Evolutionary conservation across 306 rosid genomes (phyloP).

Genomic region (Cyamopsis tetragonoloba): DNA sequence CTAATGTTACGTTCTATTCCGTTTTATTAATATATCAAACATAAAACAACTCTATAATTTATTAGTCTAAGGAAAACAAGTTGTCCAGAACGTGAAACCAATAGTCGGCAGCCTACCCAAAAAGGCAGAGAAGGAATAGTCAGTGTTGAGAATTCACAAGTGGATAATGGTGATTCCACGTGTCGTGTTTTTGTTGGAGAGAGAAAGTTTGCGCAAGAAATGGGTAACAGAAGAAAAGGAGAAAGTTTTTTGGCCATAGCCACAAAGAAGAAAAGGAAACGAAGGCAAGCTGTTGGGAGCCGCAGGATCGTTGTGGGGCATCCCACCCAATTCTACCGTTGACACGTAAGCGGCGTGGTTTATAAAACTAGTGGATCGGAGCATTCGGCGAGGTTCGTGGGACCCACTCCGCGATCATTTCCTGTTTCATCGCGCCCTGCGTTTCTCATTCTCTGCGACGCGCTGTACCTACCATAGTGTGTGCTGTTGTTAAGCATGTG

Average conservation of each 20-base stretch:
- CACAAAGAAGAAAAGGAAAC: neutral
- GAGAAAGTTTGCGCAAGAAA: neutral
- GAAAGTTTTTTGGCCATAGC: neutral
- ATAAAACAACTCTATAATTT: too few species aligned
- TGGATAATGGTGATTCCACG: neutral
- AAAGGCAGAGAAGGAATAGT: neutral
- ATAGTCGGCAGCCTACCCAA: neutral
- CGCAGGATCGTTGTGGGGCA: slow-evolving; percentile 21
- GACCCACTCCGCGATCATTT: slow-evolving; percentile 27
- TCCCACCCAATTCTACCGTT: too few species aligned
- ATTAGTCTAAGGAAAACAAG: too few species aligned
- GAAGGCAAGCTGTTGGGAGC: slow-evolving; percentile 2
- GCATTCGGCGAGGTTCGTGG: neutral
- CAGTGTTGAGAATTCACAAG: neutral
- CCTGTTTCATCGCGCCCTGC: too few species aligned
- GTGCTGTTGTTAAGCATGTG: too few species aligned
- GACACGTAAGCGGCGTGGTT: neutral
- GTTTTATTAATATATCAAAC: too few species aligned
- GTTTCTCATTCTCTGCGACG: too few species aligned
- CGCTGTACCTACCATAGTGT: too few species aligned
- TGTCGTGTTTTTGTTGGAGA: neutral
- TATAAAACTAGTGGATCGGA: slow-evolving; percentile 27
- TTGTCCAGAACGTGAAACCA: too few species aligned
- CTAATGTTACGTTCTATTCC: too few species aligned
- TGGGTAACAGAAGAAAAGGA: neutral